Evolutionary conservation across 2,329 filamentous ascomycete species (phyloP).

Genomic region (Aspergillus caelatus): DNA sequence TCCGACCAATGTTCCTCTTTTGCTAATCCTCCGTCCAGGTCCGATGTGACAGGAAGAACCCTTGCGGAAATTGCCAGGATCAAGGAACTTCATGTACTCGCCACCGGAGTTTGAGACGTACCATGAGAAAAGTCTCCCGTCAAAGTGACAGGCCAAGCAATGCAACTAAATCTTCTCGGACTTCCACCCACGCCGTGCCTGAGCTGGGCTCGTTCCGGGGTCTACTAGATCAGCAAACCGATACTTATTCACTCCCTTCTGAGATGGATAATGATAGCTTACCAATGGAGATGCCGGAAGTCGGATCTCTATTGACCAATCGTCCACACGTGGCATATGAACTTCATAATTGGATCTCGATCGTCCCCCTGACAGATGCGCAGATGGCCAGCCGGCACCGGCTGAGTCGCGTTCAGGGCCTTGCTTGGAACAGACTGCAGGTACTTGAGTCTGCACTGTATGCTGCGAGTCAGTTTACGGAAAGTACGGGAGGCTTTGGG

Average conservation of each 20-base stretch:
- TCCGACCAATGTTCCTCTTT: too few species aligned
- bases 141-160: neutral
- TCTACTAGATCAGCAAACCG: neutral
- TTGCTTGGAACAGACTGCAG: slow-evolving; percentile 14
- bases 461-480: slow-evolving; percentile 12
- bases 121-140: neutral
- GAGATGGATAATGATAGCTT: neutral
- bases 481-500: slow-evolving; percentile 2
- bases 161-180: neutral
- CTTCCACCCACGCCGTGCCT: neutral
- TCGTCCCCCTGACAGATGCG: slow-evolving; percentile 19
- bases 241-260: neutral
- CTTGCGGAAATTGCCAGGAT: slow-evolving; percentile 27
- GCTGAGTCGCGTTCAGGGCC: slow-evolving; percentile 9
- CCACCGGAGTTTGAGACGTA: slow-evolving; percentile 11
- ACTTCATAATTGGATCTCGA: slow-evolving; percentile 10
- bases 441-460: slow-evolving; percentile 20
- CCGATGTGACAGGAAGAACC: slow-evolving; percentile 25
- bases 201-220: neutral
- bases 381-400: slow-evolving; percentile 18
- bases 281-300: neutral
- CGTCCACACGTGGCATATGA: neutral
- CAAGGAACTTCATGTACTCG: slow-evolving; percentile 20
- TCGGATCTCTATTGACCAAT: neutral
- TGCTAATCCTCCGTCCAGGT: slow-evolving; percentile 16